Evolutionary conservation across 768 basidiomycete genomes (phyloP).

Genomic region (Termitomyces sp.): DNA sequence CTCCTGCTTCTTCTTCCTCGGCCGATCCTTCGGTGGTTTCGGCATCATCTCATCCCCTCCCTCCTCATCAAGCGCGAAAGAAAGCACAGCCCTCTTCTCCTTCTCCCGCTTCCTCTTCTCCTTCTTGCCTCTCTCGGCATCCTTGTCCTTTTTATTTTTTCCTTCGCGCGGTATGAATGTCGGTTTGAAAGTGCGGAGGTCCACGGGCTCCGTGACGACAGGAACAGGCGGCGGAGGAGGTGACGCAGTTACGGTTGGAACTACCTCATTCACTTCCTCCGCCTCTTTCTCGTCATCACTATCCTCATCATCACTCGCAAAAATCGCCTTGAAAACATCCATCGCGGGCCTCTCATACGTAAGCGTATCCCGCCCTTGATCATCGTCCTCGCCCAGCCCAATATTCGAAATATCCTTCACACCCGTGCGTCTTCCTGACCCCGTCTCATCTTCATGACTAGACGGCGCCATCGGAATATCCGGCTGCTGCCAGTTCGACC

Average conservation of each 20-base stretch:
- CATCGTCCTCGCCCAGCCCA: slow-evolving; percentile 89
- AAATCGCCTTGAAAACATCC: slow-evolving; percentile 97
- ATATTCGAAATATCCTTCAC: slow-evolving; percentile 68
- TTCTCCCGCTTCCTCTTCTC: slow-evolving; percentile 44
- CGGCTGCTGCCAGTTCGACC: slow-evolving; percentile 15
- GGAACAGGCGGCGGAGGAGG: slow-evolving; percentile 5
- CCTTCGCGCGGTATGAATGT: slow-evolving; percentile 74
- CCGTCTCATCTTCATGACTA: slow-evolving; percentile 6
- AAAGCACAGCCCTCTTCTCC: slow-evolving; percentile 47
- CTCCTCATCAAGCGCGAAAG: slow-evolving; percentile 74
- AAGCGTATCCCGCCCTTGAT: slow-evolving; percentile 81
- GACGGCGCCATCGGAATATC: slow-evolving; percentile 8
- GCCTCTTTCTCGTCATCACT: slow-evolving; percentile 60
- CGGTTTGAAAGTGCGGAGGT: slow-evolving; percentile 79
- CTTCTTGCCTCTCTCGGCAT: slow-evolving; percentile 33
- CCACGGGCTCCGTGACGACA: slow-evolving; percentile 26
- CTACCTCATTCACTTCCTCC: slow-evolving; percentile 18
- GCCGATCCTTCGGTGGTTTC: slow-evolving; percentile 31
- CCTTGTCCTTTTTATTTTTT: slow-evolving; percentile 41
- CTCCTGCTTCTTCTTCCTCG: slow-evolving; percentile 43
- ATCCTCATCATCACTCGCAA: slow-evolving; percentile 91
- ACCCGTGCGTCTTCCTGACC: slow-evolving; percentile 6
- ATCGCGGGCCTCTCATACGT: slow-evolving; percentile 85
- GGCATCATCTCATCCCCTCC: slow-evolving; percentile 32
- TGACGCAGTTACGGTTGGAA: slow-evolving; percentile 11